These are phyloP conservation scores for Collybiopsis confluens DNA, from an alignment of 768 basidiomycete genomes.

Conservation along the genomic window DNA sequence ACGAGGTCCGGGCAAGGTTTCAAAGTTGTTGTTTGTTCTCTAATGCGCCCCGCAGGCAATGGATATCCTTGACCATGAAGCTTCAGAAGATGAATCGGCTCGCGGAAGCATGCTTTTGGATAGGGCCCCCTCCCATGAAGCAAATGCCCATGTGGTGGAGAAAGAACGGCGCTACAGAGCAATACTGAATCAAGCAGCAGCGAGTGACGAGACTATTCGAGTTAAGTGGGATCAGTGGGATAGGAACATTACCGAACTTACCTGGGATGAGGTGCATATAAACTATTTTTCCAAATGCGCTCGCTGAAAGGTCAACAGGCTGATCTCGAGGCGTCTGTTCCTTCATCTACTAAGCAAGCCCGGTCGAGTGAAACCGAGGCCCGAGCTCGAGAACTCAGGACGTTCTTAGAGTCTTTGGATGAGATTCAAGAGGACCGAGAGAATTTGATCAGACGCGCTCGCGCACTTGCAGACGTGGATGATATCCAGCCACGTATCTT, in stretches of 20 bases:
- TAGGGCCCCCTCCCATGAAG: conserved; percentile 71
- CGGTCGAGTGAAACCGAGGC: conserved; percentile 46
- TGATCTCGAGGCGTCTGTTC: conserved; percentile 62
- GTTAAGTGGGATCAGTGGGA: conserved; percentile 92
- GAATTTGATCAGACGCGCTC: conserved; percentile 61
- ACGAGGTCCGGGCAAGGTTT: conserved; percentile 55
- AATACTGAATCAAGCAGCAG: conserved; percentile 68
- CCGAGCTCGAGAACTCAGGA: conserved; percentile 67
- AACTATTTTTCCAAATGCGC: neutral
- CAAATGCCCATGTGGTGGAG: conserved; percentile 67
- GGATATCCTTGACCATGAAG: conserved; percentile 88
- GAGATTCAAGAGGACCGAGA: conserved; percentile 58
- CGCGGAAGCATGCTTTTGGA: conserved; percentile 44
- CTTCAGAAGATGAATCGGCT: conserved; percentile 75
- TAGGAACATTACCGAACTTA: conserved; percentile 62
- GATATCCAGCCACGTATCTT: conserved; percentile 71
- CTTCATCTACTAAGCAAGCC: conserved; percentile 46
- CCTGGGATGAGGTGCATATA: conserved; percentile 46
- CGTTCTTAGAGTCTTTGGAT: conserved; percentile 76
- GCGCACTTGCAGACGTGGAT: conserved; percentile 58
- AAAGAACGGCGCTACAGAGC: conserved; percentile 68
- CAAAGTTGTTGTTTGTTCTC: conserved; percentile 3
- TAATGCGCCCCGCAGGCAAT: conserved; percentile 51
- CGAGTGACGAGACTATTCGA: conserved; percentile 73
- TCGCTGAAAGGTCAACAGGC: conserved; percentile 34